These are phyloP conservation scores for Fusarium pseudoanthophilum DNA, from an alignment of 2,329 filamentous ascomycete species.

Conservation along the genomic window DNA sequence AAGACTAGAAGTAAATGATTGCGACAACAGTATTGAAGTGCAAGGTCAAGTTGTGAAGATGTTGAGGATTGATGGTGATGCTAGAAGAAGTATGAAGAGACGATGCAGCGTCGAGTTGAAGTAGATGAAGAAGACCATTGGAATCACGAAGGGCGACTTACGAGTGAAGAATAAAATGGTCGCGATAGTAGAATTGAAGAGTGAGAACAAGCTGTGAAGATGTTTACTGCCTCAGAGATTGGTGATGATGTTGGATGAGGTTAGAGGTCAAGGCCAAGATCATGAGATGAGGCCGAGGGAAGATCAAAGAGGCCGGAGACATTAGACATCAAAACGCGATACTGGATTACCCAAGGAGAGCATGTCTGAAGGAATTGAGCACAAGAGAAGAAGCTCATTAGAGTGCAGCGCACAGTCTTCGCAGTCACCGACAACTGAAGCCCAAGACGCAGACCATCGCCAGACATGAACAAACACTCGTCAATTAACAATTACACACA, in stretches of 20 bases:
- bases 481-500: not conserved
- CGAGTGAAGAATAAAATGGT: fast-evolving
- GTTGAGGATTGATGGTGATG: not conserved
- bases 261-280: too few relatives aligned
- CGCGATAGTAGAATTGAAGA: not conserved
- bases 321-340: fast-evolving
- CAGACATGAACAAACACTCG: not conserved
- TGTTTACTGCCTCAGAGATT: too few relatives aligned
- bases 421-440: not conserved
- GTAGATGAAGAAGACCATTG: not conserved
- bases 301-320: fast-evolving
- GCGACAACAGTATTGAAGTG: not conserved
- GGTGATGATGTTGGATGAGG: too few relatives aligned
- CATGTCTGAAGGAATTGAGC: not conserved
- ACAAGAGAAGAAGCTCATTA: not conserved
- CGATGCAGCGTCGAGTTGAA: not conserved
- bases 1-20: not conserved
- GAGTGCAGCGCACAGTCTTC: not conserved
- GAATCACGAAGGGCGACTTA: not conserved
- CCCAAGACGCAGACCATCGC: not conserved
- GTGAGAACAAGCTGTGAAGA: not conserved
- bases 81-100: not conserved
- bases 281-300: too few relatives aligned
- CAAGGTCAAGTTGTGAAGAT: not conserved
- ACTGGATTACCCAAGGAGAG: fast-evolving